Conservation (phyloP, 306 rosid species). For the Cicer arietinum region DNA sequence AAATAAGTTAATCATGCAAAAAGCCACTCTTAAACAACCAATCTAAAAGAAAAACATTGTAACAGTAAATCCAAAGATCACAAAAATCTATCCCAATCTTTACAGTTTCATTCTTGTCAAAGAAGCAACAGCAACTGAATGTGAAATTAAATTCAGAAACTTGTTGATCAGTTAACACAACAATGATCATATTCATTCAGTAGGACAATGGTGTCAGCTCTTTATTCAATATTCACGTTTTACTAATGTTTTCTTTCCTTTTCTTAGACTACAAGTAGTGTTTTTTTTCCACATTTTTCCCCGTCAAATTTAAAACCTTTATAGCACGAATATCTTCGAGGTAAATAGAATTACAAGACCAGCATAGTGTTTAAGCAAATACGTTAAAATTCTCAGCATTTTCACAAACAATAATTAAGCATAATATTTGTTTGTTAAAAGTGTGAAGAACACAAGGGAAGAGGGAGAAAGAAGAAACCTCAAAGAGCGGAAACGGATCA, state of each 20-base stretch:
- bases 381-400: constrained; percentile 6
- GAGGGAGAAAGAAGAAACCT: constrained; percentile 38
- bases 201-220: constrained; percentile 19
- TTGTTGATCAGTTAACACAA: constrained; percentile 20
- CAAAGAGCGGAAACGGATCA: constrained; percentile 44
- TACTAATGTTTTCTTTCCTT: constrained; percentile 1
- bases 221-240: constrained; percentile 11
- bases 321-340: background rate
- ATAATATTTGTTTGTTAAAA: background rate
- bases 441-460: background rate
- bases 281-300: background rate
- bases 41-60: constrained; percentile 23
- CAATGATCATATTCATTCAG: constrained; percentile 1
- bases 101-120: constrained; percentile 23
- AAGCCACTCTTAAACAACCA: constrained; percentile 33
- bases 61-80: constrained; percentile 25
- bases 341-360: constrained; percentile 28
- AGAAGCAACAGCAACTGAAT: background rate
- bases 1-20: constrained; percentile 27
- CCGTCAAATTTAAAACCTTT: constrained; percentile 9
- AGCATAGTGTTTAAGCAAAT: background rate
- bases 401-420: constrained; percentile 24
- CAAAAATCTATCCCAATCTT: background rate
- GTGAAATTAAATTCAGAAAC: constrained; percentile 16
- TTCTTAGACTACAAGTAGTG: constrained; percentile 36